Evolutionary conservation across 495 filamentous ascomycete genomes (phyloP), one percentile per base, ranked within the genome.

Genomic region (Xylaria curta): DNA sequence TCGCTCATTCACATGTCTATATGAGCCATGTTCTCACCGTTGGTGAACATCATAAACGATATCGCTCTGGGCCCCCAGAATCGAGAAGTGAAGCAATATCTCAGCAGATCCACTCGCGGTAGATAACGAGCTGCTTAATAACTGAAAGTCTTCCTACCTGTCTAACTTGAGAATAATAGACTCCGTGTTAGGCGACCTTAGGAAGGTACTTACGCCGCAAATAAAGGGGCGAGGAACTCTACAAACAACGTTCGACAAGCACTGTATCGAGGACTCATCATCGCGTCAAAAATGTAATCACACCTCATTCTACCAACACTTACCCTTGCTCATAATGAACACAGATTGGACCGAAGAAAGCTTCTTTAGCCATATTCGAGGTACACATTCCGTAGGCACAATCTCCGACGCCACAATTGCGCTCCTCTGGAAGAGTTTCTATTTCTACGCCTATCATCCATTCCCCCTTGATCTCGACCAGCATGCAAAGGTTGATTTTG

Each of bases 371-470:
- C 49, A 54, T 56, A n/a, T 67, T 15, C 65, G 65, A 44, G n/a
- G 28, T 12, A 28, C 42, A 10, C 9, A 54, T 31, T 26, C 47
- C 1, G 49, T 7, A 2, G 12, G 0, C 42, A 6, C 7, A 40
- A 56, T 67, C 5, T 56, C 47, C 12, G 65, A 56, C 4, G 12
- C 65, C 33, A 33, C 47, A 17, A 15, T 67, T 3, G 28, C 4
- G 36, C 33, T 56, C 3, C 65, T 67, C 8, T 67, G 49, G 65
- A 13, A 21, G 21, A 54, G 65, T 67, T 67, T 67, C 10, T 19
- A 44, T 31, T 67, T 67, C 33, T 67, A 67, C 36, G 65, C 65
- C 2, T n/a, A n/a, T 24, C 65, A 67, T 21, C 65, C 65, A 28
- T 56, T 56, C 36, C 44, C 65, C 1, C 8, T 5, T 12, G 38